These are phyloP conservation scores for Tetradesmus lagerheimii DNA, from an alignment of 139 green algal genomes.

Conservation along the genomic window DNA sequence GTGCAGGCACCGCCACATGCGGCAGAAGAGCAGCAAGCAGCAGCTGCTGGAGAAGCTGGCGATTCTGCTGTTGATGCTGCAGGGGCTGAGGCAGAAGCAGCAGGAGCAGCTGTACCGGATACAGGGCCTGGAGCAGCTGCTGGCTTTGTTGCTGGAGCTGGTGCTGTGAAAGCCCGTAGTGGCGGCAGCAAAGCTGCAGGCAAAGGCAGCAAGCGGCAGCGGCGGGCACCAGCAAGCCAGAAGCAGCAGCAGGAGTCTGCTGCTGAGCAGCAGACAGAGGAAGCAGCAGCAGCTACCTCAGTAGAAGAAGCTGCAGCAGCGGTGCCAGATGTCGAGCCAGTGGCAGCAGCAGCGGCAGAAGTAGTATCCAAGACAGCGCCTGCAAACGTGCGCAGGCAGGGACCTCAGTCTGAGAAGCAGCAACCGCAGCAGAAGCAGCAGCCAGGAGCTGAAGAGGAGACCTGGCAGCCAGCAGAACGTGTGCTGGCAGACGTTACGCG, in stretches of 20 bases:
- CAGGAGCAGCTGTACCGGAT: too few species aligned
- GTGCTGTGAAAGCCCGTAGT: background rate
- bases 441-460: background rate
- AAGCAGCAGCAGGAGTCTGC: background rate
- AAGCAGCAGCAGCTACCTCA: background rate
- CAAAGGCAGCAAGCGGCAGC: background rate
- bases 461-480: slow-evolving; percentile 16
- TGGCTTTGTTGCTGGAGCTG: background rate
- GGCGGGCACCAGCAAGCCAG: background rate
- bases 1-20: too few species aligned
- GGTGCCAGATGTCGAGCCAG: background rate
- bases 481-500: slow-evolving; percentile 12
- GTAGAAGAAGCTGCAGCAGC: too few species aligned
- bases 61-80: background rate
- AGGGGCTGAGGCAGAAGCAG: background rate
- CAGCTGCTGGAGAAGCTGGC: background rate
- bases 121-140: too few species aligned
- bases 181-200: background rate
- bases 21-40: background rate
- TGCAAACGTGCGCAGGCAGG: background rate
- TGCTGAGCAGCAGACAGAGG: background rate
- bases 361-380: background rate
- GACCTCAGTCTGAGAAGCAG: background rate
- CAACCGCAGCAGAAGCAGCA: background rate
- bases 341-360: background rate